phyloP scores from a whole-genome alignment of 768 basidiomycete genomes.

The Russula olivacea region DNA sequence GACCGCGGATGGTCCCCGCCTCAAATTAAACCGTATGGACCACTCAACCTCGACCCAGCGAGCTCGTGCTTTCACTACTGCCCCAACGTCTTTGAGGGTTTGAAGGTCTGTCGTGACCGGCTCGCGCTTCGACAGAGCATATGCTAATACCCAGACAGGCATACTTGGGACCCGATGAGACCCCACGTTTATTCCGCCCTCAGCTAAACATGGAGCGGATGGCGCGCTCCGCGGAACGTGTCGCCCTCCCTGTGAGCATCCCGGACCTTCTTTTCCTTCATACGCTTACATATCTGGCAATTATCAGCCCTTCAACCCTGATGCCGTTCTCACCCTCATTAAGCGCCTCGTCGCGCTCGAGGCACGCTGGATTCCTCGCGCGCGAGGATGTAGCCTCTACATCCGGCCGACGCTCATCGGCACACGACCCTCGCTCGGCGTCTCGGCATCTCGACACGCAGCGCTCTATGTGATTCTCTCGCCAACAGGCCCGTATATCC shows the following conservation, averaged over 20 bases:
- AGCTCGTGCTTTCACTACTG: conserved; percentile 57
- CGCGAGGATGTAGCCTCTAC: conserved; percentile 75
- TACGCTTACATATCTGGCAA: not conserved
- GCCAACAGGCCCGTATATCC: conserved; percentile 52
- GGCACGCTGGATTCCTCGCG: conserved; percentile 75
- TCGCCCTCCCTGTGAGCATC: conserved; percentile 1
- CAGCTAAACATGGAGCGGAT: conserved; percentile 43
- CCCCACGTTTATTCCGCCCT: conserved; percentile 64
- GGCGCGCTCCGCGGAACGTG: conserved; percentile 46
- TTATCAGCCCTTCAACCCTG: conserved; percentile 39
- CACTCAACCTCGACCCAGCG: conserved; percentile 52
- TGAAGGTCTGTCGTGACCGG: conserved; percentile 46
- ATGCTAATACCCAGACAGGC: conserved; percentile 39
- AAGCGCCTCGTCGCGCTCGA: conserved; percentile 68
- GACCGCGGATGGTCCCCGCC: conserved; percentile 62
- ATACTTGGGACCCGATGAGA: conserved; percentile 64
- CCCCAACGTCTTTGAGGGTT: conserved; percentile 54
- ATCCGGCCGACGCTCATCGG: conserved; percentile 73
- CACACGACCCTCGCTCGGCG: conserved; percentile 48
- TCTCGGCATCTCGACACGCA: conserved; percentile 72
- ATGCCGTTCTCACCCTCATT: conserved; percentile 45
- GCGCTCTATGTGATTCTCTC: conserved; percentile 80
- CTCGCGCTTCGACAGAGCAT: not conserved
- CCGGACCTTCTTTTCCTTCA: not conserved
- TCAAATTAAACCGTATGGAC: conserved; percentile 65